Base-by-base conservation (phyloP, 164 flowering plant species). In the Annona cherimola region DNA sequence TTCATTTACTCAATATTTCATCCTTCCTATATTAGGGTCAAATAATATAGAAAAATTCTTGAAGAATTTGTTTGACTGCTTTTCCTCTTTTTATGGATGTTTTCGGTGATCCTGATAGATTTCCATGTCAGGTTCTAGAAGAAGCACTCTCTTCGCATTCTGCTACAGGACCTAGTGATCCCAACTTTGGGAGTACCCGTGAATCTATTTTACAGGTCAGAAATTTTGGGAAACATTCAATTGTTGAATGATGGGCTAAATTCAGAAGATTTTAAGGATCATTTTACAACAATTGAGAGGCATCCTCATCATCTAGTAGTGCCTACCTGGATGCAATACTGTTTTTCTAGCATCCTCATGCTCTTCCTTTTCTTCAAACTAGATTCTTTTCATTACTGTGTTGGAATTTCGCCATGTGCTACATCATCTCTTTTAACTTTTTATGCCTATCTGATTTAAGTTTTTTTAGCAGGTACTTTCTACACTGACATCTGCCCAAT, bases 121-220 rank as follows among this genome's bases (percentile, higher is more conserved):
- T 64, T 64, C 44, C 66, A 6, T 82, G 26, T 46, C 77, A 93
- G 98, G 85, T 77, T 42, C 74, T 93, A 76, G 84, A 83, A 80
- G 91, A 87, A 80, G 87, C 76, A 39, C 83, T 93, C 26, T 86
- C 87, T 65, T 76, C 91, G 76, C 83, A 70, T 80, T 65, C 83
- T 78, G 64, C 66, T 45, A 70, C 82, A 55, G 80, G 77, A 78
- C 75, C 82, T 63, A 73, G 63, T 64, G 81, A 83, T 64, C 89
- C 86, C 18, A 89, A 88, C 57, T 90, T 93, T 76, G 87, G 76
- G 42, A 82, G 80, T 74, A 90, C 92, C 39, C 98, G 98, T 70
- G 91, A 90, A 75, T 83, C 92, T 16, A 82, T 93, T 81, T 89
- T 93, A 77, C 92, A 90, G 93, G 98, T 93, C 69, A 74, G 83